Base-by-base conservation (phyloP, 352 stramenopile genomes). In the Phytophthora fragariae region DNA sequence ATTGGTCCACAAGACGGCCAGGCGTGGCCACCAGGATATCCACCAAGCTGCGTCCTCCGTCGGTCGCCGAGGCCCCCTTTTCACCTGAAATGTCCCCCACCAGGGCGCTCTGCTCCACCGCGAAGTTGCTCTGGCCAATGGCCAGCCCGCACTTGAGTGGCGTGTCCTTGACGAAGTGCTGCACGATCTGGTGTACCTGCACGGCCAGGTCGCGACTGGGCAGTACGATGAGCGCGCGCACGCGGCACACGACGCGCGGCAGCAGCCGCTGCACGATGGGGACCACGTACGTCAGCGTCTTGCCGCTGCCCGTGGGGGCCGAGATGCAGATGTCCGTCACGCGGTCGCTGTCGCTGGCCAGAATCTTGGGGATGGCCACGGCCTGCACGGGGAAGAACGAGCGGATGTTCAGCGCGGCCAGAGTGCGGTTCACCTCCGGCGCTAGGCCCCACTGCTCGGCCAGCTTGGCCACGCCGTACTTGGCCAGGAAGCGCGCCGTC, bases 11-110 rank as follows among this genome's bases (percentile, higher is more conserved):
- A 14, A 99, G 86, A 57, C 97, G 89, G 27, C 98, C 98, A 1
- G 97, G 97, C 21, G 98, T 99, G n/a, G 92, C 92, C 24, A 99
- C 95, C 37, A 99, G 72, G 63, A 99, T 98, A 80, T 99, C 97
- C 21, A 99, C 90, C 21, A 94, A 83, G 72, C 89, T 98, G 37
- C 75, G 71, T 10, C 90, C 88, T 39, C 90, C 90, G 47, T 89
- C 68, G n/a, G 75, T 75, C 66, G 68, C 74, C 14, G 57, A 52
- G 1, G 62, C 37, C 24, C 19, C 11, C 8, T 56, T 60, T 2
- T 46, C 19, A 14, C 50, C 56, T 73, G 49, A 47, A 54, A 82
- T 57, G 11, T 77, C 52, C 2, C 85, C 84, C 21, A 94, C 89
- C 1, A 98, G 77, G 66, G 81, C 67, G 8, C 73, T 75, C 63